phyloP scores from a whole-genome alignment of 306 rosid genomes.

The Trifolium repens region DNA sequence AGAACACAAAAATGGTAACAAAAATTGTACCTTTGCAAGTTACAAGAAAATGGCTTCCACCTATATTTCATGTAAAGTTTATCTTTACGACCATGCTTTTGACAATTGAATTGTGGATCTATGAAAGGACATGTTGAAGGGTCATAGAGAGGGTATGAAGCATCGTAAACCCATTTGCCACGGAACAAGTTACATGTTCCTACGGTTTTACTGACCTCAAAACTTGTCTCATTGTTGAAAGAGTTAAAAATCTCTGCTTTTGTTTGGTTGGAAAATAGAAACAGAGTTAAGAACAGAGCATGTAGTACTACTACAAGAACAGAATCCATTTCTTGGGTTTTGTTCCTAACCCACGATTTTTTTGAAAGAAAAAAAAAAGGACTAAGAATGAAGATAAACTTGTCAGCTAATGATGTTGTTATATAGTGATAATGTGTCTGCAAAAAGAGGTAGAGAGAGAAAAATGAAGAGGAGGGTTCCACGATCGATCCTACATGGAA shows the following conservation, averaged over 20 bases:
- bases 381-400: constrained; percentile 46
- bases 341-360: constrained; percentile 42
- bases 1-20: neutral
- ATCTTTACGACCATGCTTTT: constrained; percentile 77
- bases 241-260: constrained; percentile 48
- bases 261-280: constrained; percentile 53
- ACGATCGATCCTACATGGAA: constrained; percentile 33
- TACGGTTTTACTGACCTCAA: constrained; percentile 36
- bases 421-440: constrained; percentile 53
- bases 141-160: constrained; percentile 75
- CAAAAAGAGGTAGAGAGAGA: constrained; percentile 22
- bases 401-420: constrained; percentile 45
- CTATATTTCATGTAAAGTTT: constrained; percentile 67
- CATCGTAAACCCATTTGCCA: constrained; percentile 81
- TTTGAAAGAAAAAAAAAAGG: constrained; percentile 24
- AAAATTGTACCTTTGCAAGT: constrained; percentile 67
- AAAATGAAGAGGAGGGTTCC: constrained; percentile 25
- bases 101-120: constrained; percentile 92
- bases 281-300: constrained; percentile 54
- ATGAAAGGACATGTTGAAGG: constrained; percentile 77
- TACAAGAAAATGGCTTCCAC: constrained; percentile 81
- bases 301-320: constrained; percentile 26
- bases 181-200: constrained; percentile 65
- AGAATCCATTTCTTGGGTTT: constrained; percentile 72
- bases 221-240: constrained; percentile 16